These are phyloP conservation scores for Bryoglossum gracile DNA, from an alignment of 495 filamentous ascomycete species.

Conservation along the genomic window DNA sequence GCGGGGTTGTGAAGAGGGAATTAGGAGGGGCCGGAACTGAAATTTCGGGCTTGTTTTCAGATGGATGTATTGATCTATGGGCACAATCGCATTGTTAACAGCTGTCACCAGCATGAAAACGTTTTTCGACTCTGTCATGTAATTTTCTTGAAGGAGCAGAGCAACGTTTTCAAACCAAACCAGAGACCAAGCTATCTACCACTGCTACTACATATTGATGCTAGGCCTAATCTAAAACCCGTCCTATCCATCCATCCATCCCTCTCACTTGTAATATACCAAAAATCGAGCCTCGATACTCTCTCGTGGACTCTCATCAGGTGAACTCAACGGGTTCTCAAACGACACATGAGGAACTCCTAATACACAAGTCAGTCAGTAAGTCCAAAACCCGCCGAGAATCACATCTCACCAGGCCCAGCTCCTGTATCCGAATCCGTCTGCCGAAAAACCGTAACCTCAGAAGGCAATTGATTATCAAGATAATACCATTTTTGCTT, in stretches of 20 bases:
- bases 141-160: background rate
- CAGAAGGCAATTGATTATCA: slow-evolving; percentile 1
- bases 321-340: too few species aligned
- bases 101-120: background rate
- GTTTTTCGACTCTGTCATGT: background rate
- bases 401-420: background rate
- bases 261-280: too few species aligned
- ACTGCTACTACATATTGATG: background rate
- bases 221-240: background rate
- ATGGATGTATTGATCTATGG: background rate
- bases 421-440: background rate
- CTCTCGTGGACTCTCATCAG: too few species aligned
- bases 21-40: background rate
- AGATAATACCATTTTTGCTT: slow-evolving; percentile 7
- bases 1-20: background rate
- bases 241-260: background rate
- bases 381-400: background rate
- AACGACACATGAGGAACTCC: too few species aligned
- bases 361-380: too few species aligned
- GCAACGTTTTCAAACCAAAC: background rate
- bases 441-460: background rate
- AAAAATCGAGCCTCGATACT: too few species aligned
- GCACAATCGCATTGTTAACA: background rate
- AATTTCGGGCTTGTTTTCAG: background rate
- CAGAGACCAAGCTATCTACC: background rate